Evolutionary conservation across 495 filamentous ascomycete genomes (phyloP).

Genomic region (Achaetomiella virescens): DNA sequence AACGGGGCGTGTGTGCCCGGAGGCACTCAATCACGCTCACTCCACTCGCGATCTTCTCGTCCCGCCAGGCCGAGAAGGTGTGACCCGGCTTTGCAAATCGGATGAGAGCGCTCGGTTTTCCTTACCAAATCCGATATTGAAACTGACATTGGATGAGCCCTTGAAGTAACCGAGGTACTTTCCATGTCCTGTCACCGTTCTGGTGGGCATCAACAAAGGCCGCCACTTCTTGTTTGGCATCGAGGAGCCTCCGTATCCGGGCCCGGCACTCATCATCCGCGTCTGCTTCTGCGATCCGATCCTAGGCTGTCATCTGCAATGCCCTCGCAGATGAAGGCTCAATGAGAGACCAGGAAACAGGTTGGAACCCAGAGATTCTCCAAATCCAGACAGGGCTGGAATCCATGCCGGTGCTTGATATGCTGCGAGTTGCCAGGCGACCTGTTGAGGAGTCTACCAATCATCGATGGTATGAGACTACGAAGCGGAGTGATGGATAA

Average conservation of each 20-base stretch:
- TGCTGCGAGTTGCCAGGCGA: too few relatives aligned
- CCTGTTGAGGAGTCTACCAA: too few relatives aligned
- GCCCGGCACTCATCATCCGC: not conserved
- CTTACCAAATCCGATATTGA: not conserved
- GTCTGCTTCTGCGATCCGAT: not conserved
- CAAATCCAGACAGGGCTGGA: not conserved
- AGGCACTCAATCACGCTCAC: constrained; percentile 34
- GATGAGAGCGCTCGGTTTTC: not conserved
- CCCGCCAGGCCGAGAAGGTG: not conserved
- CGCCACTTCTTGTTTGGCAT: not conserved
- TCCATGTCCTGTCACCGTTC: not conserved
- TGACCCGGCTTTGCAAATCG: not conserved
- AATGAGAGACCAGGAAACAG: too few relatives aligned
- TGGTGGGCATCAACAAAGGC: constrained; percentile 1
- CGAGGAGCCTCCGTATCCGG: not conserved
- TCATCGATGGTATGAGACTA: too few relatives aligned
- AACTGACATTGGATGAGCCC: not conserved
- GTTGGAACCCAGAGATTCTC: too few relatives aligned
- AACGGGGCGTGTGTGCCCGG: constrained; percentile 34
- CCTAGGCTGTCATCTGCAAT: not conserved
- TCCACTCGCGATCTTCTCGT: constrained; percentile 43
- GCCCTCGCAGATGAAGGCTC: too few relatives aligned
- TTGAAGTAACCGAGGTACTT: not conserved
- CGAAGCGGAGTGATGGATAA: too few relatives aligned
- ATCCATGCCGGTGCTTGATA: too few relatives aligned